Evolutionary conservation across 1,139 yeast genomes (phyloP), one percentile per base, ranked within the genome.

Genomic region (Entelexis sorbosivorans): DNA sequence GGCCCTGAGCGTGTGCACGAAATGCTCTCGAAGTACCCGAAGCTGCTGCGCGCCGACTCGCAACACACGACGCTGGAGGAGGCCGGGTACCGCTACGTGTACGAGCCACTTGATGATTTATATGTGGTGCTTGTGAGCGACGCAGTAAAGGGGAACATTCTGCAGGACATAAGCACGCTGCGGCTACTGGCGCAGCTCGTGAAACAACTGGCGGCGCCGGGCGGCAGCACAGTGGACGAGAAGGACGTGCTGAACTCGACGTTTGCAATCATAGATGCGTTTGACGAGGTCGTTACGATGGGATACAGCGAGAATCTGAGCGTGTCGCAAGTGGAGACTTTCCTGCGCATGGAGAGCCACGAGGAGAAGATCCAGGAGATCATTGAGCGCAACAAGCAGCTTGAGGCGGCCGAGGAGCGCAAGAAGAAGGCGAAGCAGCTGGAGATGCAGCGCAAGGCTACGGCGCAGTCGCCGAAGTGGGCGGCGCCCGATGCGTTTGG

Each of bases 361-460:
- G 98, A 93, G 69, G 99, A 93, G 70, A 89, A 87, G 73, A 89
- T 93, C 63, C 97, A 91, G 72, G 97, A 93, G 67, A 89, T 91
- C 65, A 91, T 93, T 63, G 97, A 91, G 69, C 81, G 94, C 66
- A 91, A 91, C 71, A 93, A 91, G 71, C 98, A 91, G 70, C 74
- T 87, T 64, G 98, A 91, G 69, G 98, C 98, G 43, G 82, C 88
- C 49, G 98, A 91, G 69, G 96, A 91, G 69, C 82, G 97, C 69
- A 91, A 89, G 72, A 84, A 94, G 69, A 82, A 87, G 66, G 98
- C 97, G 47, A 86, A 84, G 69, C 96, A 91, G 68, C 83, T 93
- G 58, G 96, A 89, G 64, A 56, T 66, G 59, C 73, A 70, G 60
- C 79, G 95, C 67, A 81, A 39, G 52, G 49, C 42, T 5, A 26